A percentile compares a stretch with the other conserved stretches of the same genome.
phyloP scores from a whole-genome alignment of 2,329 filamentous ascomycete species.

The Trichoderma pleuroti region DNA sequence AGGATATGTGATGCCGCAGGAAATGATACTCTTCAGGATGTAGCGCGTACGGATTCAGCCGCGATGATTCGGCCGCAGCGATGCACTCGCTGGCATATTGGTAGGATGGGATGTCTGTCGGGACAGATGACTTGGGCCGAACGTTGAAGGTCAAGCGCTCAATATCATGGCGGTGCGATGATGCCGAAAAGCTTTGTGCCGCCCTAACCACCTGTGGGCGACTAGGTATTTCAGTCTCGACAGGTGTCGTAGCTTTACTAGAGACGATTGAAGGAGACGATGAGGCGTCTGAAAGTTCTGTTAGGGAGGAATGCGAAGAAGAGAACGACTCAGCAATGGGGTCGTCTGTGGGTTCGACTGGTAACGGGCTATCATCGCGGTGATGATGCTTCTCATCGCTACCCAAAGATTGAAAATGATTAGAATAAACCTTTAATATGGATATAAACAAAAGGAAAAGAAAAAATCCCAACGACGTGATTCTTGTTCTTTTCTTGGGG shows the following conservation, averaged over 20 bases:
- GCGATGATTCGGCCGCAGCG: conserved; percentile 80
- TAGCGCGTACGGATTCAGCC: conserved; percentile 83
- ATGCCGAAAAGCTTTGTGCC: conserved; percentile 22
- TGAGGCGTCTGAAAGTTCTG: conserved; percentile 55
- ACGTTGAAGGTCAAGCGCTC: conserved; percentile 52
- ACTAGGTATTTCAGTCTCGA: conserved; percentile 39
- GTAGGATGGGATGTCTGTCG: conserved; percentile 63
- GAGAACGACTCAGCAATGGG: conserved; percentile 41
- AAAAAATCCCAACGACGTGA: neutral
- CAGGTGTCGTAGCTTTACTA: conserved; percentile 62
- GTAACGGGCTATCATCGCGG: conserved; percentile 22
- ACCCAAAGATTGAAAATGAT: neutral
- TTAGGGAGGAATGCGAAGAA: conserved; percentile 51
- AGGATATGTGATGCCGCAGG: conserved; percentile 76
- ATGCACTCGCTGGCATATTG: conserved; percentile 93
- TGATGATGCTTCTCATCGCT: conserved; percentile 25
- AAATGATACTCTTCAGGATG: conserved; percentile 81
- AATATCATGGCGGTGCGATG: conserved; percentile 30
- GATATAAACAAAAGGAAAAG: neutral
- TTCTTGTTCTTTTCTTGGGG: neutral
- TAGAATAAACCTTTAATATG: neutral
- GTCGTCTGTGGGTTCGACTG: conserved; percentile 21
- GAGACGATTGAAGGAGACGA: conserved; percentile 53
- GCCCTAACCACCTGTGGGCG: conserved; percentile 25
- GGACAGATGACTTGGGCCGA: conserved; percentile 78